Percentiles rank a stretch among this genome's conserved stretches.
Conservation (phyloP, 441 rosid genomes). For the Populus hybrid region DNA sequence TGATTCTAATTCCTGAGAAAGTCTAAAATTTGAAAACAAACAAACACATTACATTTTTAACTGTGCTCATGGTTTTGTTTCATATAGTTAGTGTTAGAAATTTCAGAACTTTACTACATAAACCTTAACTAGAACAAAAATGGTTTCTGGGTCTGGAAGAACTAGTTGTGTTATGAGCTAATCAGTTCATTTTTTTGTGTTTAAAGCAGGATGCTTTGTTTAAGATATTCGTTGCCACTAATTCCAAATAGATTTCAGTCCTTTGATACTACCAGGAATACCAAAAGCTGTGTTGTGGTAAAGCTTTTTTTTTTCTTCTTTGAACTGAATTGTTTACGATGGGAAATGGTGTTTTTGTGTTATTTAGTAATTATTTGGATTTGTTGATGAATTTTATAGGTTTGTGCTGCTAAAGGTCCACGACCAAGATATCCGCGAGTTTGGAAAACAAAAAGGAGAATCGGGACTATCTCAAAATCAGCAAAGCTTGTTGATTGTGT, state of each 20-base stretch:
- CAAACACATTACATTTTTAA: background rate
- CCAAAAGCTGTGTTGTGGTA: conserved; percentile 50
- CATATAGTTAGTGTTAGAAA: background rate
- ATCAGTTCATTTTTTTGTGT: background rate
- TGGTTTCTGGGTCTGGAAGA: background rate
- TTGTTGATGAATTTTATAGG: conserved; percentile 31
- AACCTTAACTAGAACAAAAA: background rate
- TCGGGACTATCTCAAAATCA: conserved; percentile 83
- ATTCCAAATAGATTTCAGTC: conserved; percentile 39
- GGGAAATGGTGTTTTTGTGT: background rate
- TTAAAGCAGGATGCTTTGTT: conserved; percentile 53
- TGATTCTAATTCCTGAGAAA: background rate
- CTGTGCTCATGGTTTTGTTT: background rate
- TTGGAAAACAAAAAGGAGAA: conserved; percentile 68
- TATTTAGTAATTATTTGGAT: background rate
- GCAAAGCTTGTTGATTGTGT: conserved; percentile 73
- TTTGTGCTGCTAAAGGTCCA: conserved; percentile 89
- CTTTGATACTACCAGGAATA: conserved; percentile 21
- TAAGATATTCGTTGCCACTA: conserved; percentile 47
- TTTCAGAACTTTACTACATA: background rate
- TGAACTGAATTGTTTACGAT: background rate
- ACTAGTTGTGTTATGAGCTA: background rate
- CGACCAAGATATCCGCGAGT: conserved; percentile 90
- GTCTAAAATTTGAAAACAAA: background rate
- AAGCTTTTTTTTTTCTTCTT: conserved; percentile 5